Base-by-base conservation (phyloP, 1,284 basidiomycete species). In the Puccinia novopanici region DNA sequence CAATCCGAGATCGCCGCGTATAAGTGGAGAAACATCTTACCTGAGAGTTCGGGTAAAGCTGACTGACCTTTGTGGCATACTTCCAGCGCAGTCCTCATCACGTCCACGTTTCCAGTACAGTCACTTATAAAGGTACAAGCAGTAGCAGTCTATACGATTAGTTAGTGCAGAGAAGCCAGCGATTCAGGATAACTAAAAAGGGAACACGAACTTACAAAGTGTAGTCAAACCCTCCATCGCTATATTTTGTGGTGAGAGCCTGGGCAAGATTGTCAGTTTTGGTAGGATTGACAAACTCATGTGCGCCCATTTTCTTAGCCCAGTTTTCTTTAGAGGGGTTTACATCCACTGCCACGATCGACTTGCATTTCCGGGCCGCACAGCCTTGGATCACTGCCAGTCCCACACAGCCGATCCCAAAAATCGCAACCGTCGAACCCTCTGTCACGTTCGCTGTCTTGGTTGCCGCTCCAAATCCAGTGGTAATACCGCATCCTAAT, bases 191-290 rank as follows among this genome's bases (percentile, higher is more conserved):
- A 34, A 34, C 34, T 34, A 70, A 17, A 57, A 6, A 45, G 42
- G 67, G 12, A 54, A 6, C 17, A 37, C 30, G 37, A 75, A 40
- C 55, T 27, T 72, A 84, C 84, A 95, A 99, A 8, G 97, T 99
- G 86, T 92, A 98, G 87, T 99, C 97, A 54, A 98, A 89, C 42
- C 97, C 97, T 55, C 97, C 97, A 84, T 99, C 97, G 27, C 95
- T 99, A 83, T 95, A 90, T 84, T 96, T 93, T 24, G 78, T 80
- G 80, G 98, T 88, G 42, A 99, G 89, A 85, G 94, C 87, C 82
- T 98, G 94, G 83, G 96, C 94, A 83, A 98, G 93, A 80, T 89
- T 89, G 5, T 91, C 89, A 8, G 98, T 88, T 82, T 91, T 87
- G 15, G 87, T 86, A 10, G 96, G 93, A 88, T 98, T 96, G 85